Conservation (phyloP, 805 yeast species). For the Candida schatavii region DNA sequence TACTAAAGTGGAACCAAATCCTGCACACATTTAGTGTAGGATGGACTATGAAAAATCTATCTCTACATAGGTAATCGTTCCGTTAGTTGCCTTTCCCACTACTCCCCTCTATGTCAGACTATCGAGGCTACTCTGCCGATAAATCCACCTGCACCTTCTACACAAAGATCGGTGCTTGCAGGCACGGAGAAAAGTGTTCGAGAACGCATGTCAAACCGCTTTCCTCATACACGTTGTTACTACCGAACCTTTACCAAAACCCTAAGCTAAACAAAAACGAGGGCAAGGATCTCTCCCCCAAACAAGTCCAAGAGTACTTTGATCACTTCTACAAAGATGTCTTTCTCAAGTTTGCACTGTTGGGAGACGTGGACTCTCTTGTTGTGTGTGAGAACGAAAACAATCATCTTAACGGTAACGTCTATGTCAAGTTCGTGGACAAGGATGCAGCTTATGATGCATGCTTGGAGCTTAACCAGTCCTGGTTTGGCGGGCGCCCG, state of each 20-base stretch:
- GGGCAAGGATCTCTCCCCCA: conserved; percentile 29
- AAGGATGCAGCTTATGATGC: conserved; percentile 61
- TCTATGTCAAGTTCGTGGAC: conserved; percentile 60
- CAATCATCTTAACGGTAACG: conserved; percentile 83
- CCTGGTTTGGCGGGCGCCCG: conserved; percentile 83
- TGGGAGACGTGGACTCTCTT: conserved; percentile 56
- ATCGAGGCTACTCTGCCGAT: neutral
- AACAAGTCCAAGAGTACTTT: conserved; percentile 45
- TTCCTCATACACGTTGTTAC: conserved; percentile 60
- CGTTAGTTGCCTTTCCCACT: too few species aligned
- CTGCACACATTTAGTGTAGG: too few species aligned
- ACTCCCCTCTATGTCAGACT: conserved; percentile 5
- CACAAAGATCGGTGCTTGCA: conserved; percentile 84
- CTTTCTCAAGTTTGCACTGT: conserved; percentile 53
- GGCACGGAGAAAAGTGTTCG: conserved; percentile 88
- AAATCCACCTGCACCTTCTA: conserved; percentile 52
- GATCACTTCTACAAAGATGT: conserved; percentile 70
- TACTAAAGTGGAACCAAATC: too few species aligned
- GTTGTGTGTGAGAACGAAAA: conserved; percentile 81
- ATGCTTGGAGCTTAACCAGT: conserved; percentile 57
- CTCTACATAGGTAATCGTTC: too few species aligned
- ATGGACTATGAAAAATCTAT: too few species aligned
- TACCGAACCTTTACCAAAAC: conserved; percentile 62
- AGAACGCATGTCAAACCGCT: conserved; percentile 68
- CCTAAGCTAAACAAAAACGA: conserved; percentile 45